Evolutionary conservation across 2,329 filamentous ascomycete species (phyloP), one percentile per base, ranked within the genome.

Genomic region (Diaporthe capsici): DNA sequence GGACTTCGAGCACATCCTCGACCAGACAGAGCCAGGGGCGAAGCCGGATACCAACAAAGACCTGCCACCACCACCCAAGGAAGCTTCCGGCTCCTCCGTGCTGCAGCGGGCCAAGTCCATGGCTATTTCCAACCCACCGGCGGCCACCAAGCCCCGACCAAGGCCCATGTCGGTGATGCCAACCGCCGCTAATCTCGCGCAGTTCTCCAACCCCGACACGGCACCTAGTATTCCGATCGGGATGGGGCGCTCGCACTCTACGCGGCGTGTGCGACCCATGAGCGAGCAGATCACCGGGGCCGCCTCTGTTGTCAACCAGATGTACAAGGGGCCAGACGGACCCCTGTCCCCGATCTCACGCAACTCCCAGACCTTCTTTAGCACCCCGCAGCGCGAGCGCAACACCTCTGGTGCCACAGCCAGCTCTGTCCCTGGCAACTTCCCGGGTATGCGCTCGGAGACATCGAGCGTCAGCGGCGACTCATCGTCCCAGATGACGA

Each of bases 1-100:
- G 81, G 96, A 98, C 79, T 98, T 98, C 79, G 96, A 99, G 85
- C 92, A 95, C 77, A 98, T 98, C 76, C 89, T 98, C 55, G 95
- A 98, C 82, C 94, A 95, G 83, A 94, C 93, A 12, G 91, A 91
- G 71, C 91, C 93, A 74, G 80, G 83, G 73, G 82, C 84, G 75
- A 81, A 80, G 37, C 81, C 78, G 42, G 90, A 94, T 81, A 90
- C 88, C 51, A 93, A 97, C 84, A 98, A 98, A 84, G 95, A 97
- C n/a, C 90, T 97, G 25, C 94, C 95, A 8, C 90, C 94, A 2
- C 92, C 95, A 0, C 94, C 94, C 0, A 28, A 87, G 85, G 80
- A 92, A 87, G 79, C 80, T 34, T 82, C 84, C 51, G 85, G 86
- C 15, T 83, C 86, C 22, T 89, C 89, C 10, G 84, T 92, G 60